phyloP scores from a whole-genome alignment of 345 rosid species.

The Noccaea bulbosa region DNA sequence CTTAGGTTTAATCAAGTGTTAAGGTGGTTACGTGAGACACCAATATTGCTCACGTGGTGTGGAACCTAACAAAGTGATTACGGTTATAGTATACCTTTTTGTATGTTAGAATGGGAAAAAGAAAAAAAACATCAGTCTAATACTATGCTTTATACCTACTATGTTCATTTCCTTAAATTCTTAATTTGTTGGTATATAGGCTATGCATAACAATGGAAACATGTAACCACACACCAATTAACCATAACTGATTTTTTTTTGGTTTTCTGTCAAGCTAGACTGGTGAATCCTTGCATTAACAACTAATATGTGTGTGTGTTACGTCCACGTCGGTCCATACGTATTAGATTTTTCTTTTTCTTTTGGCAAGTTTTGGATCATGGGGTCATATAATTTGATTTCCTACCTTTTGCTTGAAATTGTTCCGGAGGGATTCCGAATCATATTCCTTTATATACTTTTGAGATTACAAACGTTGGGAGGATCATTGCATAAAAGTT shows the following conservation, averaged over 20 bases:
- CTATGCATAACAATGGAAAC: not conserved
- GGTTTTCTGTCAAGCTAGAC: not conserved
- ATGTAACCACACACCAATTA: not conserved
- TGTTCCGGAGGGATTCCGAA: conserved; percentile 37
- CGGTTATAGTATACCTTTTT: not conserved
- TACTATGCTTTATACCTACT: not conserved
- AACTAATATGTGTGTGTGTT: not conserved
- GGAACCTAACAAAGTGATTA: not conserved
- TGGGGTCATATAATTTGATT: conserved; percentile 26
- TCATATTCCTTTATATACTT: conserved; percentile 6
- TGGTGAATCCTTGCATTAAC: conserved; percentile 6
- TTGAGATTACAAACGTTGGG: not conserved
- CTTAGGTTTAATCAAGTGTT: not conserved
- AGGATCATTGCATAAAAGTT: conserved; percentile 6
- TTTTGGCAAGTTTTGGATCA: conserved; percentile 6
- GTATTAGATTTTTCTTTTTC: not conserved
- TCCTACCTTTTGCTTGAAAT: conserved; percentile 33
- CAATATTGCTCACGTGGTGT: conserved; percentile 21
- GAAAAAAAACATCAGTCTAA: not conserved
- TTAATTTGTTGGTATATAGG: too few species aligned
- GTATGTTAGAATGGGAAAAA: not conserved
- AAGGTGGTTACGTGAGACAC: conserved; percentile 4
- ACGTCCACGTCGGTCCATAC: conserved; percentile 20
- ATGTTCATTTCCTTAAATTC: not conserved
- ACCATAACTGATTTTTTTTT: not conserved